These are phyloP conservation scores for Chlorella variabilis DNA, from an alignment of 163 green algal genomes.

Conservation along the genomic window DNA sequence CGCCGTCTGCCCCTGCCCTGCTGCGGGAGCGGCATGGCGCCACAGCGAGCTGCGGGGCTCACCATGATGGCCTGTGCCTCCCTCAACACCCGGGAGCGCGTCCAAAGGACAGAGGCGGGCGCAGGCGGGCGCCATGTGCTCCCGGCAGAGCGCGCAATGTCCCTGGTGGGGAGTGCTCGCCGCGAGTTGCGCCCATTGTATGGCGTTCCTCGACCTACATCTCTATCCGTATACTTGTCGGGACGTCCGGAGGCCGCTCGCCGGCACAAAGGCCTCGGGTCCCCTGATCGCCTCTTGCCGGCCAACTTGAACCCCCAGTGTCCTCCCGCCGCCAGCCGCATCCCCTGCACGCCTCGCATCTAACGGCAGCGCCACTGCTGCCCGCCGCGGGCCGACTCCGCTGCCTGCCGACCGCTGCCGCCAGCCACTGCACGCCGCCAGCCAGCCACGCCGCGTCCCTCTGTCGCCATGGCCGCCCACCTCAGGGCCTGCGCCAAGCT, in stretches of 20 bases:
- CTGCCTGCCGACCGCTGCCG: background rate
- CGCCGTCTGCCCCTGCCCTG: background rate
- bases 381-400: too few relatives aligned
- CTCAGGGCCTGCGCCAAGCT: constrained; percentile 15
- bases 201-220: too few relatives aligned
- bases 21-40: too few relatives aligned
- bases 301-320: background rate
- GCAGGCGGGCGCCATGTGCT: background rate
- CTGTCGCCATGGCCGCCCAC: constrained; percentile 5
- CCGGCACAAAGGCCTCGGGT: too few relatives aligned
- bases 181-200: too few relatives aligned
- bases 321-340: too few relatives aligned
- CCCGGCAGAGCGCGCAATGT: too few relatives aligned
- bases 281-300: too few relatives aligned
- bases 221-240: too few relatives aligned
- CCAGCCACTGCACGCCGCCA: background rate
- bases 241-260: too few relatives aligned
- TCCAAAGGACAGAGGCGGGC: background rate
- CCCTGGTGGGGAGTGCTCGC: too few relatives aligned
- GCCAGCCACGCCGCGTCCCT: background rate
- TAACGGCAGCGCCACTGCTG: constrained; percentile 9
- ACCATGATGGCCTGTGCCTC: constrained; percentile 26
- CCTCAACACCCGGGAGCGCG: background rate
- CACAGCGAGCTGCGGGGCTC: background rate
- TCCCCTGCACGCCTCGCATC: too few relatives aligned